phyloP scores from a whole-genome alignment of 371 early-diverging fungal species.

The Actinomortierella wolfii region DNA sequence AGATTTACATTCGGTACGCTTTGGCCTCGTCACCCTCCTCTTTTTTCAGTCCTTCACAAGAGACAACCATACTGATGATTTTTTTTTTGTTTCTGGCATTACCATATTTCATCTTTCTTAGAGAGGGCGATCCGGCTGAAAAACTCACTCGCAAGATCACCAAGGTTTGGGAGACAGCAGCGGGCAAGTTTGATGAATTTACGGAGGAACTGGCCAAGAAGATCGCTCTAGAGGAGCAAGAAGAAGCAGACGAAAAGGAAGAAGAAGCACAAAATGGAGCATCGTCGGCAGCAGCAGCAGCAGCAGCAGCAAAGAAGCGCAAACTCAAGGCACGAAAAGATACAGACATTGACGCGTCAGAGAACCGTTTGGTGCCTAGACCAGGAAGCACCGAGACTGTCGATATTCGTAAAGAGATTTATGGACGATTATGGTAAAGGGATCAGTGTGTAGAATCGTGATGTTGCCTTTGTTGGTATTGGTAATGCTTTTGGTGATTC shows the following conservation, averaged over 20 bases:
- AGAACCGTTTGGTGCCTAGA: constrained; percentile 52
- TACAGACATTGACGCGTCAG: constrained; percentile 47
- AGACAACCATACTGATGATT: neutral
- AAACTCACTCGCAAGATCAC: constrained; percentile 61
- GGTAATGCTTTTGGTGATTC: neutral
- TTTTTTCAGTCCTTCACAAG: neutral
- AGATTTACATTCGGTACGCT: constrained; percentile 58
- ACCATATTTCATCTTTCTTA: constrained; percentile 11
- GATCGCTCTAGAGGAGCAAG: constrained; percentile 10
- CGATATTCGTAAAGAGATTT: too few relatives aligned
- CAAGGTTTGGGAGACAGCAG: constrained; percentile 57
- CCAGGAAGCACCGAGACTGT: constrained; percentile 21
- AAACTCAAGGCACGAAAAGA: constrained; percentile 23
- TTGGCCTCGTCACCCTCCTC: too few relatives aligned
- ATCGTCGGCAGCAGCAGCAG: constrained; percentile 6
- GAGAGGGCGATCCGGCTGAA: constrained; percentile 58
- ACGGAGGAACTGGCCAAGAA: constrained; percentile 49
- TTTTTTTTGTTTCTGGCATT: constrained; percentile 1
- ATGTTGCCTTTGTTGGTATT: neutral
- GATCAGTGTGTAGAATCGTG: neutral
- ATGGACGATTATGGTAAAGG: constrained; percentile 16
- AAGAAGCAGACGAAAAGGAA: constrained; percentile 12
- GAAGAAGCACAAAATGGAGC: constrained; percentile 8
- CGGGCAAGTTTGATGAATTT: constrained; percentile 58
- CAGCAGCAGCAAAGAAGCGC: constrained; percentile 7